These are phyloP conservation scores for Exidia glandulosa DNA, from an alignment of 768 basidiomycete species.

Conservation along the genomic window DNA sequence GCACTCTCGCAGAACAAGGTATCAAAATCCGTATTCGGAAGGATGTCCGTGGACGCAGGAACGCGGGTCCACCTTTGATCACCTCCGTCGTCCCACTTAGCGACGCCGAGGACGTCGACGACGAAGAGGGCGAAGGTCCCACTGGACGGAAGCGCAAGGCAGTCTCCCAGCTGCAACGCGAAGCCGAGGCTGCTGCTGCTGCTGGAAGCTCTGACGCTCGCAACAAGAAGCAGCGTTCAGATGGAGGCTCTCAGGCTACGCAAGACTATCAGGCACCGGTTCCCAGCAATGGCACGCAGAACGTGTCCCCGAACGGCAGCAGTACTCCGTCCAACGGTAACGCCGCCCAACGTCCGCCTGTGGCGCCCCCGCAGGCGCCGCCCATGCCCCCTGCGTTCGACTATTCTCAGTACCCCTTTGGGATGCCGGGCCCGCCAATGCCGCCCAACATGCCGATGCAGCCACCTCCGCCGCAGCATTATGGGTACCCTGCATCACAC, in stretches of 20 bases:
- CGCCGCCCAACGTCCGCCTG: neutral
- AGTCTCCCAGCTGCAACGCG: neutral
- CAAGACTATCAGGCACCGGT: neutral
- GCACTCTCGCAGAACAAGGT: conserved; percentile 87
- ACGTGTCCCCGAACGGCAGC: neutral
- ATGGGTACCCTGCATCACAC: neutral
- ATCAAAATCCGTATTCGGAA: conserved; percentile 93
- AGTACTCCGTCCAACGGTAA: neutral
- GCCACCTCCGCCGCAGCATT: neutral
- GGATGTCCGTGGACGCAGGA: conserved; percentile 74
- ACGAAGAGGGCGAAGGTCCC: conserved; percentile 4
- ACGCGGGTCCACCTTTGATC: neutral
- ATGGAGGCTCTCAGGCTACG: neutral
- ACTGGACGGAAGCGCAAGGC: neutral
- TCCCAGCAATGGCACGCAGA: neutral
- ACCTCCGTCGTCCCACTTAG: conserved; percentile 26
- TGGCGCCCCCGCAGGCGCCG: neutral
- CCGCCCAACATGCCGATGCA: neutral
- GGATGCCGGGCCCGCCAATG: neutral
- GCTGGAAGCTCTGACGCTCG: neutral
- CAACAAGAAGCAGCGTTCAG: neutral
- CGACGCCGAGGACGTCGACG: conserved; percentile 15
- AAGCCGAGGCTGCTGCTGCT: neutral
- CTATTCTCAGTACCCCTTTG: neutral
- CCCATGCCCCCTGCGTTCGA: neutral